A percentile compares a stretch with the other conserved stretches of the same genome.
Evolutionary conservation across 805 yeast genomes (phyloP).

Genomic region (Yarrowia sp.): DNA sequence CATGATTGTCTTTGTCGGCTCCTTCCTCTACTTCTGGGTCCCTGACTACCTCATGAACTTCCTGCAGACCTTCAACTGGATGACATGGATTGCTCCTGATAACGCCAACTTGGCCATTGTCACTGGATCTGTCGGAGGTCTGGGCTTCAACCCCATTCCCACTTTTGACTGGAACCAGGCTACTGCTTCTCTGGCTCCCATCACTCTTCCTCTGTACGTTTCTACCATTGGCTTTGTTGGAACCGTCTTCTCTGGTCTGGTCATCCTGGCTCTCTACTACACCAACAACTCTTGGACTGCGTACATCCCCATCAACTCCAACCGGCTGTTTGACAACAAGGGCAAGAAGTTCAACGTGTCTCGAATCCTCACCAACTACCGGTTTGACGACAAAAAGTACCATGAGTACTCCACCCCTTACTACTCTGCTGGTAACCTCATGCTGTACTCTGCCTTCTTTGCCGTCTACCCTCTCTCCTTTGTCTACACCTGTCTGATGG

Average conservation of each 20-base stretch:
- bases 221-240: conserved; percentile 45
- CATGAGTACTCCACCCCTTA: conserved; percentile 65
- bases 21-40: conserved; percentile 61
- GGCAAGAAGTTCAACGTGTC: conserved; percentile 52
- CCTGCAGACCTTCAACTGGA: conserved; percentile 61
- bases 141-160: conserved; percentile 56
- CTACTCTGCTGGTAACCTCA: conserved; percentile 50
- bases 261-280: conserved; percentile 49
- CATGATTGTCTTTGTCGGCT: conserved; percentile 41
- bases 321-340: conserved; percentile 51
- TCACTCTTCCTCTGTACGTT: conserved; percentile 40
- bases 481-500: conserved; percentile 39
- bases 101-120: conserved; percentile 49
- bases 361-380: conserved; percentile 42
- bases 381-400: conserved; percentile 49
- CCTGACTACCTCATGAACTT: conserved; percentile 52
- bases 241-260: conserved; percentile 48
- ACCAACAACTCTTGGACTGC: conserved; percentile 58
- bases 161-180: conserved; percentile 55
- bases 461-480: conserved; percentile 57
- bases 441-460: conserved; percentile 55
- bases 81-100: conserved; percentile 55
- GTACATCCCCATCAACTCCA: conserved; percentile 60
- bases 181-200: conserved; percentile 61
- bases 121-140: conserved; percentile 49